Conservation (phyloP, 148 eudicot genomes). For the Amaranthus cruentus region DNA sequence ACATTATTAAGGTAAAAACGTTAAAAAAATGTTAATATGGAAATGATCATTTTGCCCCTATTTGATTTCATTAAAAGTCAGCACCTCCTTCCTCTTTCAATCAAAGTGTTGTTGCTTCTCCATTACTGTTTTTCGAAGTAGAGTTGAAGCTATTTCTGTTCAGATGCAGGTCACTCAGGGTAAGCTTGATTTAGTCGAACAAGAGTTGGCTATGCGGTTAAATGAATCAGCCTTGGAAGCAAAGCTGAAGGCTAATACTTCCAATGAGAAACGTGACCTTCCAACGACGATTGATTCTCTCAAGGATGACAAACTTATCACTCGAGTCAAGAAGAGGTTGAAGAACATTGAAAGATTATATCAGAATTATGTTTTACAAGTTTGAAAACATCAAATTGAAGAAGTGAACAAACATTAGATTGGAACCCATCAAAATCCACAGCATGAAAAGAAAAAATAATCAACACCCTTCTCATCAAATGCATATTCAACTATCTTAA, state of each 20-base stretch:
- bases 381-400: slow-evolving; percentile 69
- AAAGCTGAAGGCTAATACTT: slow-evolving; percentile 58
- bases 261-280: slow-evolving; percentile 73
- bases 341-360: slow-evolving; percentile 64
- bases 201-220: slow-evolving; percentile 64
- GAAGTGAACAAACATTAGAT: slow-evolving; percentile 57
- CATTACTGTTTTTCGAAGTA: neutral
- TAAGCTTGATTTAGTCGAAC: slow-evolving; percentile 75
- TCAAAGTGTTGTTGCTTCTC: no score
- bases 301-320: slow-evolving; percentile 44
- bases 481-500: no score
- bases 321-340: slow-evolving; percentile 54
- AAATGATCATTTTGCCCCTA: no score
- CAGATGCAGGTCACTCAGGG: slow-evolving; percentile 82
- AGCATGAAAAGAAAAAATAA: no score
- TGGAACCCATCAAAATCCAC: no score
- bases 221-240: slow-evolving; percentile 76
- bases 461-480: no score
- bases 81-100: no score
- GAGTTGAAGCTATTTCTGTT: slow-evolving; percentile 81
- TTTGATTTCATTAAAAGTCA: no score
- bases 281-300: slow-evolving; percentile 52
- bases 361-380: slow-evolving; percentile 59
- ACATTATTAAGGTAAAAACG: no score
- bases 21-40: no score